Base-by-base conservation (phyloP, 768 basidiomycete species). In the Rhodotorula toruloides region DNA sequence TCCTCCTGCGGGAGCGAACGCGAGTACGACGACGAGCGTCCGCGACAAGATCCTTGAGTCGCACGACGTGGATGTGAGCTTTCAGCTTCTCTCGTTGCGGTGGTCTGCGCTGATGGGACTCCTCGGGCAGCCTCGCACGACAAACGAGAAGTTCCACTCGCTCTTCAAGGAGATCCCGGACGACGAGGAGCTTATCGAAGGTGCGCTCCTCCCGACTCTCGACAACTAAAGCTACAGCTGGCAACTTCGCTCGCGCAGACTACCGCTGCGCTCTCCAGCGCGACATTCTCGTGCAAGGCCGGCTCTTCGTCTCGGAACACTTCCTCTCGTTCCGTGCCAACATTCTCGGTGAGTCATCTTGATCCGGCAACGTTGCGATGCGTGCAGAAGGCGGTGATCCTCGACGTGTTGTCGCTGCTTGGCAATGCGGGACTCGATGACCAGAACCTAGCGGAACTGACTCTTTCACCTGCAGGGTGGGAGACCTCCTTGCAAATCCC, bases 181-280 rank as follows among this genome's bases (percentile, higher is more conserved):
- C 75, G 91, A 90, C 13, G 94, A 97, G 77, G 94, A 97, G 80
- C 83, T 97, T 55, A 97, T 98, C 74, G 93, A 97, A 78, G 93
- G 93, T 93, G 76, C 72, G 83, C 78, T 27, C 31, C 22, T 19
- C 27, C 25, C 21, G 16, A 2, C 19, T 22, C 19, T 34, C 42
- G 56, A 4, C 3, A 10, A 21, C 4, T 17, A 36, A 21, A 31
- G 50, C 48, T 53, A 37, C 49, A 21, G 31, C 29, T 12, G 6
- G 27, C 17, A 21, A 21, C 0, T 11, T 4, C 11, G 25, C 27
- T 3, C 16, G 19, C 27, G 8, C 54, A 68, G 67, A 63, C 47
- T 68, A 63, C 58, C 57, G 61, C n/a, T 68, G 67, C 34, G 67
- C 67, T 0, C 62, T 63, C 42, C 46, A 49, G 7, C 61, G 62